Conservation (phyloP, 805 yeast species). For the Metschnikowia gelsemii region DNA sequence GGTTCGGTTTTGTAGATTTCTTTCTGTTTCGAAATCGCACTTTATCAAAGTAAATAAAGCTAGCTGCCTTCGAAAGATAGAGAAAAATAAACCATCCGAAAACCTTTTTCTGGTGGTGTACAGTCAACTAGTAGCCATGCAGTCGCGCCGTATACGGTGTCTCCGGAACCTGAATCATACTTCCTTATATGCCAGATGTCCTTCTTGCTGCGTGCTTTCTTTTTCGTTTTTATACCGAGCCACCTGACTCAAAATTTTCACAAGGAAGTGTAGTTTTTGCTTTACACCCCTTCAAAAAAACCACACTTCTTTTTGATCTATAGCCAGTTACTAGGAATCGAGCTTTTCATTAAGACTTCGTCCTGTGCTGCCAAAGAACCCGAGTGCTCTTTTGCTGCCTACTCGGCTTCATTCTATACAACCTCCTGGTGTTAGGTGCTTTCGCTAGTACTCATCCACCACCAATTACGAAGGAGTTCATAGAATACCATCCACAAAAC, state of each 20-base stretch:
- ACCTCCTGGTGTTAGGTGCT: conserved; percentile 10
- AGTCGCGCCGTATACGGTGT: too few species aligned
- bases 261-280: conserved; percentile 2
- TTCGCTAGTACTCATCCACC: conserved; percentile 11
- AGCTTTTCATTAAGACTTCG: conserved; percentile 45
- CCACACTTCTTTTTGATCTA: conserved; percentile 5
- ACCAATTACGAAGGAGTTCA: too few species aligned
- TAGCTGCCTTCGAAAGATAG: too few species aligned
- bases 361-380: conserved; percentile 16
- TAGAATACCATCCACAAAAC: too few species aligned
- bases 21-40: too few species aligned
- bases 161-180: too few species aligned
- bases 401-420: conserved; percentile 9
- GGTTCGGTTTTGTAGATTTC: too few species aligned
- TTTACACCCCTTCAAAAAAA: conserved; percentile 1
- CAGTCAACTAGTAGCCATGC: too few species aligned
- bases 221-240: conserved; percentile 3
- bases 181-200: too few species aligned
- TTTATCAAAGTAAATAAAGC: too few species aligned
- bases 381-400: conserved; percentile 9
- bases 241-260: conserved; percentile 10
- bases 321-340: conserved; percentile 22
- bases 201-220: conserved; percentile 1
- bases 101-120: too few species aligned
- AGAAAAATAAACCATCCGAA: too few species aligned